These are phyloP conservation scores for Naganishia sp. DNA, from an alignment of 1,284 basidiomycete species.

Conservation along the genomic window DNA sequence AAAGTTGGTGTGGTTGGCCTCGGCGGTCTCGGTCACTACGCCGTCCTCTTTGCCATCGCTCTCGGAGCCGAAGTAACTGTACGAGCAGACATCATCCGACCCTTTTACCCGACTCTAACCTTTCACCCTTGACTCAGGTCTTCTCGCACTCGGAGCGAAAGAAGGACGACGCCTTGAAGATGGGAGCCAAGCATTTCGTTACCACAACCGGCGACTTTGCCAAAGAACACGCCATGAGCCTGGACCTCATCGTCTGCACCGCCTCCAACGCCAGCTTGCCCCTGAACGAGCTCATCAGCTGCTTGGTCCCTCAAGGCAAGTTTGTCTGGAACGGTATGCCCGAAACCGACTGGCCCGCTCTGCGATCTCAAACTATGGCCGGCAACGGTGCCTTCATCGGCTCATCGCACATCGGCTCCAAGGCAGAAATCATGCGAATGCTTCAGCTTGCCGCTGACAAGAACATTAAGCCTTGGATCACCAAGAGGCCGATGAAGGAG, in stretches of 20 bases:
- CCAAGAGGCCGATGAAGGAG: conserved; percentile 63
- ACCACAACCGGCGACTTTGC: conserved; percentile 58
- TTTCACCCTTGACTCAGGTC: conserved; percentile 36
- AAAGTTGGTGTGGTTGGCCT: conserved; percentile 68
- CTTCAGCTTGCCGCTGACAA: conserved; percentile 63
- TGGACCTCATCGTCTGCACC: conserved; percentile 67
- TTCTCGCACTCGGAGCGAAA: conserved; percentile 68
- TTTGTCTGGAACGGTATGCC: conserved; percentile 61
- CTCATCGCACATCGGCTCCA: conserved; percentile 63
- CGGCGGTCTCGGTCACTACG: conserved; percentile 62
- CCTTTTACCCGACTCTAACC: neutral
- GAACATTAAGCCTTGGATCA: conserved; percentile 59
- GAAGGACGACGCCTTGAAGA: conserved; percentile 64
- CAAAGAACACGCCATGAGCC: conserved; percentile 55
- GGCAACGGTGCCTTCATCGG: conserved; percentile 34
- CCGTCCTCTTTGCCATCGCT: conserved; percentile 62
- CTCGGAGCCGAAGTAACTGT: conserved; percentile 65
- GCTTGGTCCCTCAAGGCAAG: conserved; percentile 60
- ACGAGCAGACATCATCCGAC: neutral
- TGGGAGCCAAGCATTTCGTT: conserved; percentile 63
- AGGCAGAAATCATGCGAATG: conserved; percentile 65
- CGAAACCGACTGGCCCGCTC: conserved; percentile 52
- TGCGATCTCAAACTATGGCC: conserved; percentile 34
- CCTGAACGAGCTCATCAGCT: conserved; percentile 56
- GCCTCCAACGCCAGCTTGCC: conserved; percentile 55